Evolutionary conservation across 1,284 basidiomycete genomes (phyloP).

Genomic region (Microbotryum scabiosae): DNA sequence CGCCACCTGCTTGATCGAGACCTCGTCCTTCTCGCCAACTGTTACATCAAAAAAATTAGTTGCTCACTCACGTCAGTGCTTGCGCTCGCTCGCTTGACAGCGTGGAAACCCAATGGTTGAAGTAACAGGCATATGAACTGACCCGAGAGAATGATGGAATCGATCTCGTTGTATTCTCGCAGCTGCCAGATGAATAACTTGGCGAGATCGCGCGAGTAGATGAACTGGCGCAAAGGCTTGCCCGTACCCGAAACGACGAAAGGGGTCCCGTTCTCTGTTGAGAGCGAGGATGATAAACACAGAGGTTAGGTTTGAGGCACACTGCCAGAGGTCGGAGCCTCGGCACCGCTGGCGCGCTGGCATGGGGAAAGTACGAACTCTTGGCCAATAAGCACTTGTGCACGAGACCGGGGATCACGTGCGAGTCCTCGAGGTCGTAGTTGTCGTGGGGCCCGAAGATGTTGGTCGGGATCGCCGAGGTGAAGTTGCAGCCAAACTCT

Average conservation of each 20-base stretch:
- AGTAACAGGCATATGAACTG: slow-evolving; percentile 17
- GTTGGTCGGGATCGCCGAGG: slow-evolving; percentile 84
- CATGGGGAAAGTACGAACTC: slow-evolving; percentile 46
- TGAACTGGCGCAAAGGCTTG: slow-evolving; percentile 81
- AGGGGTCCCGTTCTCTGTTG: slow-evolving; percentile 64
- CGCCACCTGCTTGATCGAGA: slow-evolving; percentile 74
- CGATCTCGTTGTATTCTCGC: slow-evolving; percentile 75
- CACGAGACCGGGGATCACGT: slow-evolving; percentile 81
- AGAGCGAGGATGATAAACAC: neutral
- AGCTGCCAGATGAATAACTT: slow-evolving; percentile 88
- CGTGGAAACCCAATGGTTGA: too few relatives aligned
- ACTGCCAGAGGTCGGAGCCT: neutral
- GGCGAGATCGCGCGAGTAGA: slow-evolving; percentile 84
- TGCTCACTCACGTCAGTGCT: neutral
- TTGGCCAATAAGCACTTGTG: slow-evolving; percentile 83
- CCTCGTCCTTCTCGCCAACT: slow-evolving; percentile 83
- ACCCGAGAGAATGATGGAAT: slow-evolving; percentile 81
- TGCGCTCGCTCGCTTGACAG: neutral
- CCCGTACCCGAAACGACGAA: slow-evolving; percentile 78
- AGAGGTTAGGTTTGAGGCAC: slow-evolving; percentile 1
- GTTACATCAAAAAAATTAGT: neutral
- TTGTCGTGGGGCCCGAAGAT: slow-evolving; percentile 55
- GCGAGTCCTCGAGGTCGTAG: slow-evolving; percentile 71
- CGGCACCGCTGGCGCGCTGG: neutral
- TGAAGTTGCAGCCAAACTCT: slow-evolving; percentile 80